Conservation (phyloP, 139 green algal genomes). For the Chlamydomonas sp. region DNA sequence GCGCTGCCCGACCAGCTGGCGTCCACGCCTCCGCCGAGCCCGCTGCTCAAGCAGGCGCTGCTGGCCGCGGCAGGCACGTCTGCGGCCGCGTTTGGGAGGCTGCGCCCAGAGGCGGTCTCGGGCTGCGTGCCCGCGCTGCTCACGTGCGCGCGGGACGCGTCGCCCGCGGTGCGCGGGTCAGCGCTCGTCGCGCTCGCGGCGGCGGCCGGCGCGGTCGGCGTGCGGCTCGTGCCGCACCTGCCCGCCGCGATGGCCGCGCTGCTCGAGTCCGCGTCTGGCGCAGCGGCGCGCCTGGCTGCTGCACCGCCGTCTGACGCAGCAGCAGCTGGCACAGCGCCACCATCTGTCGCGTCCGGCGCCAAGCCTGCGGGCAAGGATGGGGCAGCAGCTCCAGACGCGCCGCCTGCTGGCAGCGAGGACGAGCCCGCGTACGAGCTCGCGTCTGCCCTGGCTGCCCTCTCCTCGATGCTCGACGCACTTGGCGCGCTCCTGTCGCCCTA, state of each 20-base stretch:
- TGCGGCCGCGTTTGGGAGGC: constrained; percentile 33
- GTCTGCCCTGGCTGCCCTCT: constrained; percentile 51
- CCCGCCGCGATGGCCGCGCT: constrained; percentile 35
- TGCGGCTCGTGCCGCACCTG: constrained; percentile 48
- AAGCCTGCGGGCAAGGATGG: not conserved
- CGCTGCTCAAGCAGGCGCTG: not conserved
- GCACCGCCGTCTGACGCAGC: not conserved
- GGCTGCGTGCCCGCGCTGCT: constrained; percentile 45
- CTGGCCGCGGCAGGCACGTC: not conserved
- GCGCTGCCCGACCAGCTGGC: not conserved
- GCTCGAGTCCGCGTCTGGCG: constrained; percentile 34
- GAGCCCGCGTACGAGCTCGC: constrained; percentile 42
- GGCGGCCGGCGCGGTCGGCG: constrained; percentile 35
- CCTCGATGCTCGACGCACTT: constrained; percentile 48
- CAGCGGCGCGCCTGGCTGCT: constrained; percentile 16
- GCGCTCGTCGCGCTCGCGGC: constrained; percentile 36
- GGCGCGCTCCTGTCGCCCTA: constrained; percentile 64
- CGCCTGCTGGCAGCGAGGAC: constrained; percentile 3
- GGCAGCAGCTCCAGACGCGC: constrained; percentile 4
- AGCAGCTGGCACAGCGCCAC: not conserved
- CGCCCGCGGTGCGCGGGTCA: constrained; percentile 40
- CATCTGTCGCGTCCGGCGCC: not conserved
- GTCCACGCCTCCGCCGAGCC: not conserved
- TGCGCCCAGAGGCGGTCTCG: constrained; percentile 40
- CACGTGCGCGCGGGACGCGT: constrained; percentile 9